Percentiles rank a stretch among this genome's conserved stretches.
phyloP scores from a whole-genome alignment of 768 basidiomycete species.

The Suillus lakei region DNA sequence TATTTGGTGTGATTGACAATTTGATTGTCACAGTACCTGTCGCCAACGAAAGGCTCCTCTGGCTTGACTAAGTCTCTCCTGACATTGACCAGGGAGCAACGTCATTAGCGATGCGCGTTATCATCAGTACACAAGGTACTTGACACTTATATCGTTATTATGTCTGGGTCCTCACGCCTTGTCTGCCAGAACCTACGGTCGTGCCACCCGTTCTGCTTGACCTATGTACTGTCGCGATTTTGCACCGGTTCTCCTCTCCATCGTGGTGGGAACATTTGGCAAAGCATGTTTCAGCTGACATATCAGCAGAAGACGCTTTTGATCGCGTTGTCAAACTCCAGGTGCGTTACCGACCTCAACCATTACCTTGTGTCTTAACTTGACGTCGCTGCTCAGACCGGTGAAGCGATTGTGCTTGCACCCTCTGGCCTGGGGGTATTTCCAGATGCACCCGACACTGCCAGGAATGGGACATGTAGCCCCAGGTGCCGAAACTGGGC shows the following conservation, averaged over 20 bases:
- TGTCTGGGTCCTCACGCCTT: not conserved
- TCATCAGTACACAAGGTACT: slow-evolving; percentile 76
- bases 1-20: not conserved
- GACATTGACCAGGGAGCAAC: slow-evolving; percentile 67
- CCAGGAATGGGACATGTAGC: slow-evolving; percentile 5
- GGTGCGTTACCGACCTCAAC: slow-evolving; percentile 42
- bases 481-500: slow-evolving; percentile 36
- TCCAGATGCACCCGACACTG: slow-evolving; percentile 22
- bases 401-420: slow-evolving; percentile 70
- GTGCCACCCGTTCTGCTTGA: slow-evolving; percentile 71
- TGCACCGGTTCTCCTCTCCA: slow-evolving; percentile 78
- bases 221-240: slow-evolving; percentile 64
- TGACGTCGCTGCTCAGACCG: slow-evolving; percentile 51
- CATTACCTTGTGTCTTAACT: not conserved
- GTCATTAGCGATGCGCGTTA: slow-evolving; percentile 74
- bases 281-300: slow-evolving; percentile 69
- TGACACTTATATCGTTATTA: slow-evolving; percentile 5
- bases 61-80: slow-evolving; percentile 64
- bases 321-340: slow-evolving; percentile 67
- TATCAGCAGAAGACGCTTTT: slow-evolving; percentile 62
- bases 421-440: slow-evolving; percentile 62
- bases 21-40: slow-evolving; percentile 56
- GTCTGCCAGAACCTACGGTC: slow-evolving; percentile 65
- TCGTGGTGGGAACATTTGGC: slow-evolving; percentile 76
- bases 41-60: slow-evolving; percentile 45